Evolutionary conservation across 345 rosid species (phyloP), one percentile per base, ranked within the genome.

Genomic region (Punica granatum): DNA sequence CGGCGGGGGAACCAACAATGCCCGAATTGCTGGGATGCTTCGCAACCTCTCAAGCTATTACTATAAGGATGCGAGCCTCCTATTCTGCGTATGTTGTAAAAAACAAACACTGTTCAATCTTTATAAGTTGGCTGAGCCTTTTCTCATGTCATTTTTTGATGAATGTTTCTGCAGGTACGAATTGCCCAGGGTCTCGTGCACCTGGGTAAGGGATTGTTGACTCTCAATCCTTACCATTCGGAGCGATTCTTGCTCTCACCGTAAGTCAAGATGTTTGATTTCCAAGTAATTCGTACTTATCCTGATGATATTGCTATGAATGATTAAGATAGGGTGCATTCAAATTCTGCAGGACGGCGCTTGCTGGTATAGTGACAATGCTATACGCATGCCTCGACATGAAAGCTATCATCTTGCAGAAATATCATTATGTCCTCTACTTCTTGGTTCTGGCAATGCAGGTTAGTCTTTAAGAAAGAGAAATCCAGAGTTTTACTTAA

Each of bases 1-100:
- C 2, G 97, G 99, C 70, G 90, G 96, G 21, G 97, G 99, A 76
- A 94, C 99, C 68, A 89, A 94, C 69, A 91, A 94, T 80, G 99
- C 99, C 69, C 85, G 95, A 31, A 86, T 94, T 30, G 97, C 96
- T 25, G 92, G 92, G 79, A 89, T 94, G 97, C 99, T 94, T 75
- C 89, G 99, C 69, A 91, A 86, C 70, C 96, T 91, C 69, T 91
- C 97, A 36, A 88, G 95, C 77, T 94, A 91, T 83, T 94, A 89
- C 73, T 89, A 91, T 84, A 91, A 88, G 77, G 99, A 89, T 73
- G 86, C 92, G 60, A 85, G 80, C 76, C 92, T 94, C 71, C 85
- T 91, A 34, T 94, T 91, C 77, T 91, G 95, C 63, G 97, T 94
- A 94, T 80, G 79, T 83, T 70, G 69, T 70, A 60, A 31, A 26